These are phyloP conservation scores for Wickerhamiella qilinensis DNA, from an alignment of 805 yeast species.

Conservation along the genomic window DNA sequence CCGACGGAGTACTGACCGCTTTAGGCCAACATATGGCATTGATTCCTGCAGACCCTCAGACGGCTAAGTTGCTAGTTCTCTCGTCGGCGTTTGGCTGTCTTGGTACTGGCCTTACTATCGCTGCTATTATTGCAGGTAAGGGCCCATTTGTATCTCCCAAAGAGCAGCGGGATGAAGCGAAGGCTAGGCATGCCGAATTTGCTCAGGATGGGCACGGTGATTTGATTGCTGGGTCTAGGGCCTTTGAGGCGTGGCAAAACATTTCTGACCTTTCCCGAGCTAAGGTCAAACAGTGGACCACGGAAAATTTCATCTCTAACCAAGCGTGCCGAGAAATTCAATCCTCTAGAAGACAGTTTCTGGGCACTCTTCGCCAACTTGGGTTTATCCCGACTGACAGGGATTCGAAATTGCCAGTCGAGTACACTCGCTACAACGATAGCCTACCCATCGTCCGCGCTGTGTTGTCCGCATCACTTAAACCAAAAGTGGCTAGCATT, in stretches of 20 bases:
- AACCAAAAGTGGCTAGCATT: conserved; percentile 70
- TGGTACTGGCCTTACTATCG: conserved; percentile 62
- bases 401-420: conserved; percentile 14
- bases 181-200: conserved; percentile 20
- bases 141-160: conserved; percentile 48
- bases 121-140: conserved; percentile 59
- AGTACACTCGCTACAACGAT: conserved; percentile 27
- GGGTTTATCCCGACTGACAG: conserved; percentile 56
- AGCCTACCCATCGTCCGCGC: conserved; percentile 44
- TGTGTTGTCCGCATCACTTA: conserved; percentile 62
- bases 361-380: conserved; percentile 55
- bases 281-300: conserved; percentile 30
- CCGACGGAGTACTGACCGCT: conserved; percentile 40
- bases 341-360: conserved; percentile 54
- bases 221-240: conserved; percentile 45
- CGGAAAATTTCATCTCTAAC: conserved; percentile 44
- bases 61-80: conserved; percentile 65
- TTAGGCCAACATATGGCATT: conserved; percentile 67
- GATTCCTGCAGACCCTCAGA: conserved; percentile 69
- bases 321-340: conserved; percentile 53
- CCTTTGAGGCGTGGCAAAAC: conserved; percentile 37
- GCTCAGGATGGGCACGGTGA: conserved; percentile 48
- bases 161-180: conserved; percentile 52
- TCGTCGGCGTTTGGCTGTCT: conserved; percentile 75
- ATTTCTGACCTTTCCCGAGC: conserved; percentile 15